Evolutionary conservation across 129 eudicot genomes (phyloP), one percentile per base, ranked within the genome.

Genomic region (Helichrysum umbraculigerum): DNA sequence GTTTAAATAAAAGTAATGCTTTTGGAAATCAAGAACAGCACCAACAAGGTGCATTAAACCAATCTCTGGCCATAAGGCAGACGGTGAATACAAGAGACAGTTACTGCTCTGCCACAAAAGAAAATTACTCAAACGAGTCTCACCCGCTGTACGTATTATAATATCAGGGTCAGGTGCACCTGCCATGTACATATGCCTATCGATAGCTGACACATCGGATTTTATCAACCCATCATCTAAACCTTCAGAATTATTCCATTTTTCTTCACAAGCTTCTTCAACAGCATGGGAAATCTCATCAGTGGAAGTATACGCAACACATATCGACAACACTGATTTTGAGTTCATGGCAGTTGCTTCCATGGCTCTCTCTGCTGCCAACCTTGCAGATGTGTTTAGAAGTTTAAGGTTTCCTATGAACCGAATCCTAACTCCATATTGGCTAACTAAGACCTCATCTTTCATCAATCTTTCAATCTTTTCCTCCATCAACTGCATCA

Each of bases 111-210:
- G 93, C 93, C 90, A 88, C 63, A 86, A 57, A 7, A 88, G 93
- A 44, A 88, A 88, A 83, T 88, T 88, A 85, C 93, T 88, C 25
- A 88, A 65, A 4, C 90, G 90, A 19, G 88, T 78, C 81, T 86
- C 93, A 1, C 90, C 93, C 19, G 93, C 83, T 42, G 86, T 83
- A 14, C 93, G 90, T 7, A 86, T 72, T 60, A 88, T 64, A 34
- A 64, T n/a, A 32, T 64, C 69, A 32, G 69, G 69, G 39, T 64
- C 69, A 14, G 69, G 44, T 33, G 39, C 44, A 64, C 17, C 70
- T 33, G 44, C 70, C 70, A 65, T 65, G 19, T 65, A 65, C 70
- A 65, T 65, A 65, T 33, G 70, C 70, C 21, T 65, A 0, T 65
- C 47, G 44, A 65, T 65, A 33, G 33, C 47, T 0, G 41, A 65